phyloP scores from a whole-genome alignment of 148 eudicot genomes.

The Rhododendron ferrugineum region DNA sequence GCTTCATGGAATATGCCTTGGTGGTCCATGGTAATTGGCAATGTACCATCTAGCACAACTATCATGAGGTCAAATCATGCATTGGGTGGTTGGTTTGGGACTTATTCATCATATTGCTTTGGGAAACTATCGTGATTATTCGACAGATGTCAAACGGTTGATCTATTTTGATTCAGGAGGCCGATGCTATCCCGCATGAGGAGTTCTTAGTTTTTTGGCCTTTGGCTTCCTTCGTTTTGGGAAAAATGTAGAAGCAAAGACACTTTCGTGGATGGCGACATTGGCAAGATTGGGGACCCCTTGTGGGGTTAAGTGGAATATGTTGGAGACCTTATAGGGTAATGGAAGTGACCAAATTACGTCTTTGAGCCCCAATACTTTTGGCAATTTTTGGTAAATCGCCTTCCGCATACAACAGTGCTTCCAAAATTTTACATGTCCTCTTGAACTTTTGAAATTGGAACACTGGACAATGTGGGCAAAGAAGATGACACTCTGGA shows the following conservation, averaged over 20 bases:
- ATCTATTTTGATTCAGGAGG: neutral
- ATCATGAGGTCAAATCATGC: neutral
- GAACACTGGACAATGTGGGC: neutral
- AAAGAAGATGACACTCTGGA: neutral
- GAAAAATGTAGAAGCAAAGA: neutral
- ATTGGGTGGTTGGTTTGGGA: neutral
- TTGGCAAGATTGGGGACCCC: neutral
- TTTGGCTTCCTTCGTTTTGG: neutral
- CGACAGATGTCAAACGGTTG: neutral
- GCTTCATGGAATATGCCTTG: constrained; percentile 4
- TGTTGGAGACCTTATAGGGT: neutral
- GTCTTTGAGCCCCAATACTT: neutral
- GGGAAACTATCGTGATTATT: neutral
- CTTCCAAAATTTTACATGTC: neutral
- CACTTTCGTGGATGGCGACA: neutral
- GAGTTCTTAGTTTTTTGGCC: neutral
- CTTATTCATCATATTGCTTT: neutral
- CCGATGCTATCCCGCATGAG: neutral
- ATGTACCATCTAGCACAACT: neutral
- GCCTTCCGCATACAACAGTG: neutral
- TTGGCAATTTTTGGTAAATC: neutral
- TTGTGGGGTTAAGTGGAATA: neutral
- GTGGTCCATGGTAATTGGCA: neutral
- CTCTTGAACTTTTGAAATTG: neutral
- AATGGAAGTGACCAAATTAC: neutral